phyloP scores from a whole-genome alignment of 257 asterid species.

The Cordia subcordata region DNA sequence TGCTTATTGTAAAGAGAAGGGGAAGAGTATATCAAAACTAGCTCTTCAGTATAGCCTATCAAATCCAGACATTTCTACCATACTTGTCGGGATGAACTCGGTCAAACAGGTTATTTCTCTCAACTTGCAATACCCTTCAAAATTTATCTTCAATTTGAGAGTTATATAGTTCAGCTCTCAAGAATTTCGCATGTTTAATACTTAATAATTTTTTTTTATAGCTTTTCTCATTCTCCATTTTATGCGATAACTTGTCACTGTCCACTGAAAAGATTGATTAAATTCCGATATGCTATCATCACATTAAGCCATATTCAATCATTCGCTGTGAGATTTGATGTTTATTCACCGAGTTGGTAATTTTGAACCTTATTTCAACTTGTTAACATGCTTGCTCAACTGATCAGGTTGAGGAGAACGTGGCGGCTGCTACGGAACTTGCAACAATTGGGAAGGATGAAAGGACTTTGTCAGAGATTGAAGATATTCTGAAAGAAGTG shows the following conservation, averaged over 20 bases:
- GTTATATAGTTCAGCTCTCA: conserved; percentile 2
- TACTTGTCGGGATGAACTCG: conserved; percentile 93
- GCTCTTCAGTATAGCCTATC: conserved; percentile 84
- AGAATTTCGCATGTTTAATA: background rate
- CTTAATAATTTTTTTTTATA: background rate
- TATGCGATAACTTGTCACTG: background rate
- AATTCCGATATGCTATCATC: no score
- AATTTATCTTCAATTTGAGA: background rate
- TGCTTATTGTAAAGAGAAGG: conserved; percentile 60
- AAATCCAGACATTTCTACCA: conserved; percentile 65
- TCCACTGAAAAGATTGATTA: background rate
- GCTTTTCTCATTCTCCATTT: background rate
- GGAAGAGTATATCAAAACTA: conserved; percentile 67
- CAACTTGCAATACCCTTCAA: conserved; percentile 4
- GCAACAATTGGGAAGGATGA: conserved; percentile 55
- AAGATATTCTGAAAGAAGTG: conserved; percentile 65
- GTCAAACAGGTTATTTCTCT: conserved; percentile 53
- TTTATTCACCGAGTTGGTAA: background rate
- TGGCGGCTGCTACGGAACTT: conserved; percentile 70
- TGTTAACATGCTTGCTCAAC: background rate
- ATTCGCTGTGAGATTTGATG: background rate
- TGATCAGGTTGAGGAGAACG: conserved; percentile 71
- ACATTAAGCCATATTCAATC: no score
- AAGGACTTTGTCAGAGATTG: conserved; percentile 46
- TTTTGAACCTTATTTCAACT: conserved; percentile 2